A percentile compares a stretch with the other conserved stretches of the same genome.
Conservation (phyloP, 2,329 filamentous ascomycete species). For the Stylonectria norvegica region DNA sequence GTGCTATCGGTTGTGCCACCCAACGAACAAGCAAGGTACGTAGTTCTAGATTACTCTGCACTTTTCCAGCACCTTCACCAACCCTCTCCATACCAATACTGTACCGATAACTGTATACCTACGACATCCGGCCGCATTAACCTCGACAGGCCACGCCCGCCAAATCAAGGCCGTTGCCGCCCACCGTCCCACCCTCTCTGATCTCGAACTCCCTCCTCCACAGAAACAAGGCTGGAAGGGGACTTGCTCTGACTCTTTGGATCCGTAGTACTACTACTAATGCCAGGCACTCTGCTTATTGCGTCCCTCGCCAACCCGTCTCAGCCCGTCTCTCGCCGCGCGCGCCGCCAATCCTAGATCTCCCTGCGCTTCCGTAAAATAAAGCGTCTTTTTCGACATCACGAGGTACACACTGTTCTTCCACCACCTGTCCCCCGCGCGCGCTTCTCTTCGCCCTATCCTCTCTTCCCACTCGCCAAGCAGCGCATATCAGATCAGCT, state of each 20-base stretch:
- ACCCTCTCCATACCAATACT: too few relatives aligned
- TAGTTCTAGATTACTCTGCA: too few relatives aligned
- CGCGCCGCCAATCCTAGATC: neutral
- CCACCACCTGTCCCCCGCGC: constrained; percentile 3
- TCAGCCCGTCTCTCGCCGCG: neutral
- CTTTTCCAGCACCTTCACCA: too few relatives aligned
- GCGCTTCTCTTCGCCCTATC: constrained; percentile 9
- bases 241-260: constrained; percentile 11
- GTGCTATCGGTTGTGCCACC: too few relatives aligned
- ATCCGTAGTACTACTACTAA: neutral
- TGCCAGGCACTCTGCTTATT: neutral
- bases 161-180: too few relatives aligned
- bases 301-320: neutral
- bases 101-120: too few relatives aligned
- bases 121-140: too few relatives aligned
- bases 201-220: constrained; percentile 5
- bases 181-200: constrained; percentile 3
- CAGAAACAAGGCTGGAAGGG: constrained; percentile 2
- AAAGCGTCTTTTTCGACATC: neutral
- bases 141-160: too few relatives aligned
- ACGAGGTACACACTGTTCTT: constrained; percentile 4
- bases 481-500: too few relatives aligned
- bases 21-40: too few relatives aligned
- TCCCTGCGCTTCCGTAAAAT: neutral
- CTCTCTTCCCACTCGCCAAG: constrained; percentile 12